Base-by-base conservation (phyloP, 176 grass and related monocot species). In the Aegilops umbellulata region DNA sequence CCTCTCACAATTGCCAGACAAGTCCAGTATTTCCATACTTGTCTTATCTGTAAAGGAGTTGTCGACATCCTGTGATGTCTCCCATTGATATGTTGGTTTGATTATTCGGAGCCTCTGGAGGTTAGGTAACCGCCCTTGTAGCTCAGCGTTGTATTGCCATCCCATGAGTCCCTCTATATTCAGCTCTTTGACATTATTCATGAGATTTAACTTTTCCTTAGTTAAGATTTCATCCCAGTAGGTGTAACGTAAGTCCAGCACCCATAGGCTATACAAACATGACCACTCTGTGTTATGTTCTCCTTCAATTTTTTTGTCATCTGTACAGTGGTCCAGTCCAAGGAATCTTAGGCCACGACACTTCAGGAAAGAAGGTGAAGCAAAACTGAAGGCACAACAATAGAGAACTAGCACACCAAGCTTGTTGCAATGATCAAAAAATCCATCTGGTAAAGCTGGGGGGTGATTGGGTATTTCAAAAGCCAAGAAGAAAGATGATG, bases 401-500 rank as follows among this genome's bases (percentile, higher is more conserved):
- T 11, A 77, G 2, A 85, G 42, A 55, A 67, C 0, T 6, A 85
- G 1, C 60, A 85, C 73, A 16, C 11, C 19, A 30, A 84, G 82
- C 2, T 32, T 47, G 6, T 0, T 75, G 3, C 13, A 65, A 0
- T 34, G 13, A 0, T 65, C 31, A n/a, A 76, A 76, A 0, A 47
- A 13, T 0, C 12, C 57, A 63, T 47, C 1, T 23, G 38, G 2
- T 42, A 75, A 32, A 19, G 1, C 4, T 30, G 1, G 0, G 4
- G 55, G 24, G 2, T 1, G 1, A 7, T 1, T 0, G 1, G 1
- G 7, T 17, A 0, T 3, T 31, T 31, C 24, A 17, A 6, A 22
- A 75, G 25, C 25, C 20, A 78, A 6, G 5, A 78, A 85, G 30
- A n/a, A 58, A 6, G 62, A 57, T 2, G 74, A 78, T 6, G 12